Base-by-base conservation (phyloP, 2,329 filamentous ascomycete genomes). In the Tympanopsis confertula region DNA sequence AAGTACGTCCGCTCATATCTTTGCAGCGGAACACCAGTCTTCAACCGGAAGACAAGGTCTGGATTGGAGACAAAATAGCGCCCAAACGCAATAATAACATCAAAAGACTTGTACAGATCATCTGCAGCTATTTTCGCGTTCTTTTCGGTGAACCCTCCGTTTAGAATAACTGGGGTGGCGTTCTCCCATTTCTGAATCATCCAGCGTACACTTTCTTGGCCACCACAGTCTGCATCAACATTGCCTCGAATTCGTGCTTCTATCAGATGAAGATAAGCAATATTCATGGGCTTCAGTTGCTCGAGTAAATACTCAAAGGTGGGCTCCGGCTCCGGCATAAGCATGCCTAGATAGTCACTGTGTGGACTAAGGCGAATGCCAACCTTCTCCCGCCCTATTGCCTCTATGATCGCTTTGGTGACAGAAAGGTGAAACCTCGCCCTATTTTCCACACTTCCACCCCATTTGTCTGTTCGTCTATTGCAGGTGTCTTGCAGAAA, bases 1-100 rank as follows among this genome's bases (percentile, higher is more conserved):
- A 33, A 33, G 30, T 13, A 7, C 15, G 10, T 15, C 7, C 30
- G 12, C 30, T 33, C 30, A 18, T 33, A 33, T 18, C 10, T 10
- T 15, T 15, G 30, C 30, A 33, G 15, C 10, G 30, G 30, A 18
- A 70, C 53, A 1, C 60, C 59, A 38, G 65, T 49, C 45, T 57
- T 42, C 20, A 71, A 35, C 24, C 65, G 52, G 44, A 58, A 69
- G 4, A 61, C 57, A n/a, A 71, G 48, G 46, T 71, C 66, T 2
- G 67, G 67, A 5, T 58, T 70, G 28, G 57, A 57, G 42, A 69
- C 66, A 42, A 66, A 71, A 38, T 59, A 61, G 18, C 66, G 47
- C 4, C 68, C 67, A 46, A 69, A 69, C 1, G 61, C 63, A 13
- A 68, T 55, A 15, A 51, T 51, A n/a, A 69, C 45, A 35, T 68